A percentile compares a stretch with the other conserved stretches of the same genome.
phyloP scores from a whole-genome alignment of 192 early-diverging fungal species.

The Cladochytrium replicatum region DNA sequence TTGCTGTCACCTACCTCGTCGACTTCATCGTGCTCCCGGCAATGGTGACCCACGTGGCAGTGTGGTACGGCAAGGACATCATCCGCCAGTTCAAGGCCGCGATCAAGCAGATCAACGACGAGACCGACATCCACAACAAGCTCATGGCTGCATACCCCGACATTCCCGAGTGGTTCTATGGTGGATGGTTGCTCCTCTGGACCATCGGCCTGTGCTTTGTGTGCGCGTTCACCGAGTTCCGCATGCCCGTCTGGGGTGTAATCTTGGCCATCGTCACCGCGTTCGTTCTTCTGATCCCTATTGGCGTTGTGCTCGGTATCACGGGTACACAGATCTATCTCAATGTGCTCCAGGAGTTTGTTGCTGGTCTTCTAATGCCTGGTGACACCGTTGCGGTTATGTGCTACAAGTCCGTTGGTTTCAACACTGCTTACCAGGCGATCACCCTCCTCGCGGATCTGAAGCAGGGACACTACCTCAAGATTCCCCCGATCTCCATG shows the following conservation, averaged over 20 bases:
- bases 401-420: slow-evolving; percentile 78
- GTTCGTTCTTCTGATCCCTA: slow-evolving; percentile 3
- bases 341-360: slow-evolving; percentile 79
- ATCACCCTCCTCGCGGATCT: slow-evolving; percentile 60
- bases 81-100: not conserved
- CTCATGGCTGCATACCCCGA: slow-evolving; percentile 19
- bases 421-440: slow-evolving; percentile 70
- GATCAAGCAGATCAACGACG: not conserved
- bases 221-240: slow-evolving; percentile 9
- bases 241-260: slow-evolving; percentile 11
- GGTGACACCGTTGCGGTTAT: slow-evolving; percentile 76
- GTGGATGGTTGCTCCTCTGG: not conserved
- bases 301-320: slow-evolving; percentile 62
- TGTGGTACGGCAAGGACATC: slow-evolving; percentile 44
- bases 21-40: slow-evolving; percentile 13
- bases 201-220: slow-evolving; percentile 1
- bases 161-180: slow-evolving; percentile 20
- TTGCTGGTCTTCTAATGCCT: slow-evolving; percentile 69
- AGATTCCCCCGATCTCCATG: slow-evolving; percentile 58
- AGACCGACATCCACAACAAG: not conserved
- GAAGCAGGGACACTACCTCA: slow-evolving; percentile 71
- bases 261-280: slow-evolving; percentile 3
- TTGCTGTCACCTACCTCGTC: too few species aligned
- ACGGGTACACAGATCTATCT: slow-evolving; percentile 67
- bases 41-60: slow-evolving; percentile 41